These are phyloP conservation scores for Daldinia eschscholtzii DNA, from an alignment of 2,329 filamentous ascomycete genomes.

Conservation along the genomic window DNA sequence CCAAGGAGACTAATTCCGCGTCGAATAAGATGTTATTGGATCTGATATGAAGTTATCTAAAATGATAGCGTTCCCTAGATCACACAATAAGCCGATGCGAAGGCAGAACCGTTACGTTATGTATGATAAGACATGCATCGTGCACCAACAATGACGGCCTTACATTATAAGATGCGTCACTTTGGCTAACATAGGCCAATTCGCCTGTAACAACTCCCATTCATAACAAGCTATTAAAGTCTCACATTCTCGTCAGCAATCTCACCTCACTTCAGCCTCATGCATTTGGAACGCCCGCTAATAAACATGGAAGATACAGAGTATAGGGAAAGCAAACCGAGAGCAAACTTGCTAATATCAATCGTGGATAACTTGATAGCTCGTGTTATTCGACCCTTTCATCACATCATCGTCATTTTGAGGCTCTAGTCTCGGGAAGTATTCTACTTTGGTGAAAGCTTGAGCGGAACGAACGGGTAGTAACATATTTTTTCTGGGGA, in stretches of 20 bases:
- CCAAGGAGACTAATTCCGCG: too few species aligned
- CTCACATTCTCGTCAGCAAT: slow-evolving; percentile 8
- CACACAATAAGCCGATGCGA: slow-evolving; percentile 14
- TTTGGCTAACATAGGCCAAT: slow-evolving; percentile 1
- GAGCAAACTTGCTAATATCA: not conserved
- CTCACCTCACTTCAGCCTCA: slow-evolving; percentile 13
- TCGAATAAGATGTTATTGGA: not conserved
- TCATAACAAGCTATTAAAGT: not conserved
- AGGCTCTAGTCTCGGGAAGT: not conserved
- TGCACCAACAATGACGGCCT: not conserved
- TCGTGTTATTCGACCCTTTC: not conserved
- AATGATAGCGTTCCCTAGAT: not conserved
- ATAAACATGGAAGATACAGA: too few species aligned
- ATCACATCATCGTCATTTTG: not conserved
- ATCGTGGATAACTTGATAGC: not conserved
- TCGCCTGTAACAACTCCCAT: slow-evolving; percentile 3
- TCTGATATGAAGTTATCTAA: slow-evolving; percentile 1
- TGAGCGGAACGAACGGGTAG: not conserved
- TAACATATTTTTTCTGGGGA: not conserved
- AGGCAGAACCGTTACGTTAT: slow-evolving; percentile 17
- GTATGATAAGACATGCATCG: slow-evolving; percentile 25
- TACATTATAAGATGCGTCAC: not conserved
- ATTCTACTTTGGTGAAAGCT: not conserved
- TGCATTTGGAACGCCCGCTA: not conserved
- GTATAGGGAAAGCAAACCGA: not conserved